phyloP scores from a whole-genome alignment of 2,329 filamentous ascomycete species.

The Colletotrichum paranaense region DNA sequence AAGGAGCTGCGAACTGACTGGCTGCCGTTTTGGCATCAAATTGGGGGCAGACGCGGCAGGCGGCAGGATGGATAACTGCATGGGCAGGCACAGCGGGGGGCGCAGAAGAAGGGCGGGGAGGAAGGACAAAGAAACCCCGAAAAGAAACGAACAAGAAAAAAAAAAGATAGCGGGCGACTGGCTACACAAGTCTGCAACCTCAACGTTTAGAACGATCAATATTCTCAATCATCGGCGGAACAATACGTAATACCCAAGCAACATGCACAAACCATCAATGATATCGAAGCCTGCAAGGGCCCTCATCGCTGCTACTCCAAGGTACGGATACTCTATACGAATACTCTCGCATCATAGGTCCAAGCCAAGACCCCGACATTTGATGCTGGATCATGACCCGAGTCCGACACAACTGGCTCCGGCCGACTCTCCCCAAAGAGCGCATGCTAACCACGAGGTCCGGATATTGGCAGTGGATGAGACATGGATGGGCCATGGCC shows the following conservation, averaged over 20 bases:
- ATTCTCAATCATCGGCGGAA: not conserved
- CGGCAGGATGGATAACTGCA: not conserved
- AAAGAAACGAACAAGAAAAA: no score
- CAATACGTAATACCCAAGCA: not conserved
- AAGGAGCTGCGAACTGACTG: not conserved
- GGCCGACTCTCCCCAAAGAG: constrained; percentile 14
- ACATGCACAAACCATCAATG: not conserved
- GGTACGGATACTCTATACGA: not conserved
- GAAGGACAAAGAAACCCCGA: no score
- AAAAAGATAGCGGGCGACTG: not conserved
- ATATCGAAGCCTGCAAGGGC: not conserved
- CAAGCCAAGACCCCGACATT: constrained; percentile 7
- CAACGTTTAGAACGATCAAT: not conserved
- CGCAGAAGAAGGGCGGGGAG: not conserved
- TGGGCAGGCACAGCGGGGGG: not conserved
- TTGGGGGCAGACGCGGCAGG: not conserved
- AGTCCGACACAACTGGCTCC: constrained; percentile 2
- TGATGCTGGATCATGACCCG: constrained; percentile 15
- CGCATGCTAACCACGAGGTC: constrained; percentile 14
- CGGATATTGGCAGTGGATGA: constrained; percentile 31
- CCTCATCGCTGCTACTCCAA: not conserved
- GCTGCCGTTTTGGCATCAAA: not conserved
- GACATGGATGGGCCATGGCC: constrained; percentile 8
- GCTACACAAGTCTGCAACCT: not conserved
- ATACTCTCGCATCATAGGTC: not conserved